Evolutionary conservation across 1,284 basidiomycete genomes (phyloP), one percentile per base, ranked within the genome.

Genomic region (Microbotryum lychnidis-dioicae): DNA sequence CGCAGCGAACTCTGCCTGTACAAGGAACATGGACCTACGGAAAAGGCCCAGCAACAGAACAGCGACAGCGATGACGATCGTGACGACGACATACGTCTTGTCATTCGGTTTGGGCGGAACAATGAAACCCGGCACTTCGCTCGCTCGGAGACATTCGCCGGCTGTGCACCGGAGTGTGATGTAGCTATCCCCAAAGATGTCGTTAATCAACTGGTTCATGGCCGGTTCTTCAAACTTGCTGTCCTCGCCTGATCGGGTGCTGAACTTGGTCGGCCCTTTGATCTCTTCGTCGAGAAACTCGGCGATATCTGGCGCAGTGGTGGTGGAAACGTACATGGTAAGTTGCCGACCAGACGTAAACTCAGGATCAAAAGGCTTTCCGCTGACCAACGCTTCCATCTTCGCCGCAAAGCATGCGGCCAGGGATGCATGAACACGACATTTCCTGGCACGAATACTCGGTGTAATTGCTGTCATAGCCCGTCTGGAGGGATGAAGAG

Each of bases 191-290:
- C 90, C 94, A 70, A 98, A 97, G 67, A 98, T 86, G 67, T 87
- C 86, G 71, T 87, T 84, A 75, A 98, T 97, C 55, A 98, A 81
- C 44, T 86, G 81, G 73, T 97, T 96, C 94, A 97, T 97, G 0
- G 89, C 91, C 0, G 91, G 90, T 72, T 98, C 94, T 73, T 92
- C 87, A 71, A 98, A 98, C 64, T 80, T 83, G 77, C 93, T 97
- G 4, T 58, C 78, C 74, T 68, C 80, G 73, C 42, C 84, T 3
- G 84, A 81, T 67, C 81, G 84, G 78, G 93, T 96, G 61, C 82
- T 85, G 77, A 97, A 97, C 25, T 80, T 80, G 0, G 88, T 93
- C 0, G 94, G 94, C 0, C 94, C 94, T 64, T 84, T 87, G 76
- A 97, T 96, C 70, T 89, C 84, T 69, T 96, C 86, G 27, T 77